A percentile compares a stretch with the other conserved stretches of the same genome.
phyloP scores from a whole-genome alignment of 345 rosid species.

The Passiflora organensis region DNA sequence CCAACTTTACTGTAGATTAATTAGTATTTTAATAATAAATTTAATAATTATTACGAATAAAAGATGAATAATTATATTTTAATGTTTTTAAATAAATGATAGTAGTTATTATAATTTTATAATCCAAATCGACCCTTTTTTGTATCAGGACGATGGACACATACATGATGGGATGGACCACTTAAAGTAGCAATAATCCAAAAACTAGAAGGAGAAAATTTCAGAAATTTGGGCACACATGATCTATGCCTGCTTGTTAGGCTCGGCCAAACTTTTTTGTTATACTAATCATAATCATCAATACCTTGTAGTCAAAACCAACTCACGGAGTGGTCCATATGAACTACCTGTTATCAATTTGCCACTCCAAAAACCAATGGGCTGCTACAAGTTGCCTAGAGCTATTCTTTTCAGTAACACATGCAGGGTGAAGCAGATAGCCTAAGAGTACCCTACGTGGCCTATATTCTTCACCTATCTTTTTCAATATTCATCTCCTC shows the following conservation, averaged over 20 bases:
- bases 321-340: not conserved
- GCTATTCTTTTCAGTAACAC: not conserved
- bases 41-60: too few species aligned
- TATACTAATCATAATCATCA: slow-evolving; percentile 9
- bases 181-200: slow-evolving; percentile 9
- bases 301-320: not conserved
- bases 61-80: too few species aligned
- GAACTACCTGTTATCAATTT: slow-evolving; percentile 4
- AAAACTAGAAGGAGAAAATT: not conserved
- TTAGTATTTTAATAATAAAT: too few species aligned
- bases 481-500: too few species aligned
- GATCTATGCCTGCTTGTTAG: slow-evolving; percentile 7
- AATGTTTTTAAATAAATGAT: too few species aligned
- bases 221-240: slow-evolving; percentile 19
- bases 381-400: not conserved
- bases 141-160: too few species aligned
- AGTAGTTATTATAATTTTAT: too few species aligned
- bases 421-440: not conserved
- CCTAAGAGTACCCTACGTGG: not conserved
- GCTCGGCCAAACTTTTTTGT: slow-evolving; percentile 14
- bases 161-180: slow-evolving; percentile 7
- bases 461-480: not conserved
- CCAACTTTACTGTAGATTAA: too few species aligned
- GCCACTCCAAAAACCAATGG: slow-evolving; percentile 11
- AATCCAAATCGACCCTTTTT: too few species aligned